Conservation (phyloP, 2,329 filamentous ascomycete species). For the Emydomyces testavorans region DNA sequence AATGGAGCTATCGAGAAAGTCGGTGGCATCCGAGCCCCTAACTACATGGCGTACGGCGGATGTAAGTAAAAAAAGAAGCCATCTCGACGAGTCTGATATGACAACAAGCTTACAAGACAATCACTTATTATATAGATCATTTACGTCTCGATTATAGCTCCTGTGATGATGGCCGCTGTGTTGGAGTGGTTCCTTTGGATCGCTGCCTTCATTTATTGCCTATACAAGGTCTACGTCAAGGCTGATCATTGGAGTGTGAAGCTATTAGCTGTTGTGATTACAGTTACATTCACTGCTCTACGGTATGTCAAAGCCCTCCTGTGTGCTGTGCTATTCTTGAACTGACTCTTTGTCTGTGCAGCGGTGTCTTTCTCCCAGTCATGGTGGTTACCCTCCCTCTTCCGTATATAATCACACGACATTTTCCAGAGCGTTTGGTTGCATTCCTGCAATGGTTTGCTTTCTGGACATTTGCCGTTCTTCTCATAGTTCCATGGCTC, state of each 20-base stretch:
- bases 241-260: constrained; percentile 78
- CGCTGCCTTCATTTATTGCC: constrained; percentile 83
- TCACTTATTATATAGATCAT: constrained; percentile 54
- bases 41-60: constrained; percentile 29
- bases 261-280: constrained; percentile 64
- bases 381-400: constrained; percentile 89
- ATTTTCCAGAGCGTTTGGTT: constrained; percentile 62
- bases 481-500: constrained; percentile 81
- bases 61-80: constrained; percentile 22
- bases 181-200: constrained; percentile 94
- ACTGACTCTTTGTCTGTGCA: constrained; percentile 27
- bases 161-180: constrained; percentile 71
- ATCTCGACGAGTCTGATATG: not conserved
- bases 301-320: constrained; percentile 44
- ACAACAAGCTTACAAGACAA: constrained; percentile 5
- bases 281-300: constrained; percentile 59
- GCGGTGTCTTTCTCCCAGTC: constrained; percentile 76
- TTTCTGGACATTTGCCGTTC: constrained; percentile 80
- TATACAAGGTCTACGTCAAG: constrained; percentile 78
- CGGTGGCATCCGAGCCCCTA: constrained; percentile 9
- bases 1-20: not conserved
- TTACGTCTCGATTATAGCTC: constrained; percentile 68
- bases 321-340: constrained; percentile 10
- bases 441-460: constrained; percentile 79
- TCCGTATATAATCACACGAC: constrained; percentile 56